Percentiles rank a stretch among this genome's conserved stretches.
phyloP scores from a whole-genome alignment of 768 basidiomycete genomes.

The Pleurotus ostreatus region DNA sequence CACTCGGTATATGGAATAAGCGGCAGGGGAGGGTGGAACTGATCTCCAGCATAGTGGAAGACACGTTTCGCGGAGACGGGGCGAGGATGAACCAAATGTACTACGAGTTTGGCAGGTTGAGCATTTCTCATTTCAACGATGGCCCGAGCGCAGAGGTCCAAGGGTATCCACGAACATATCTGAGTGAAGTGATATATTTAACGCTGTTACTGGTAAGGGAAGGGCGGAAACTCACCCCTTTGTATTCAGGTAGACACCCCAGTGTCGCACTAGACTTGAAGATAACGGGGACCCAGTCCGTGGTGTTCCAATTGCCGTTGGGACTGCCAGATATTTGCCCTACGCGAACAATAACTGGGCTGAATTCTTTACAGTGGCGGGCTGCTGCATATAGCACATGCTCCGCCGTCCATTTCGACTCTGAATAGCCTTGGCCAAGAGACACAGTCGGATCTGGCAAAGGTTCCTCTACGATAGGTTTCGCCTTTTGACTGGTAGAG shows the following conservation, averaged over 20 bases:
- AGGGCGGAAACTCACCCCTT: conserved; percentile 18
- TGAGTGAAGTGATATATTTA: background rate
- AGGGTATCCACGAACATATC: conserved; percentile 20
- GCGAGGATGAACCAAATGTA: conserved; percentile 17
- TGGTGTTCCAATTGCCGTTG: conserved; percentile 32
- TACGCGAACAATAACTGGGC: conserved; percentile 26
- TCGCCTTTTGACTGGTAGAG: too few species aligned
- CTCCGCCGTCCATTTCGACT: conserved; percentile 3
- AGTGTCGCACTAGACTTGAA: conserved; percentile 28
- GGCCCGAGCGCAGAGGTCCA: conserved; percentile 17
- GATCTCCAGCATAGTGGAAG: conserved; percentile 10
- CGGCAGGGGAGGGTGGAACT: conserved; percentile 11
- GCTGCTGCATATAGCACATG: conserved; percentile 21
- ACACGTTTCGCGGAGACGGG: conserved; percentile 13
- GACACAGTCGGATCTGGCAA: background rate
- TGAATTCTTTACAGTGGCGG: conserved; percentile 12
- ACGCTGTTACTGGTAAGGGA: too few species aligned
- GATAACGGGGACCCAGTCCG: conserved; percentile 32
- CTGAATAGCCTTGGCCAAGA: conserved; percentile 6
- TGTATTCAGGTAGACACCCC: conserved; percentile 24
- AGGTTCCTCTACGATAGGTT: background rate
- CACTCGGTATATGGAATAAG: conserved; percentile 18
- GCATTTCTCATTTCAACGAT: conserved; percentile 14
- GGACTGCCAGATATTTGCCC: conserved; percentile 32
- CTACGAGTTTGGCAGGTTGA: conserved; percentile 1